Base-by-base conservation (phyloP, 208 protist species). In the Acanthamoeba lenticulata region DNA sequence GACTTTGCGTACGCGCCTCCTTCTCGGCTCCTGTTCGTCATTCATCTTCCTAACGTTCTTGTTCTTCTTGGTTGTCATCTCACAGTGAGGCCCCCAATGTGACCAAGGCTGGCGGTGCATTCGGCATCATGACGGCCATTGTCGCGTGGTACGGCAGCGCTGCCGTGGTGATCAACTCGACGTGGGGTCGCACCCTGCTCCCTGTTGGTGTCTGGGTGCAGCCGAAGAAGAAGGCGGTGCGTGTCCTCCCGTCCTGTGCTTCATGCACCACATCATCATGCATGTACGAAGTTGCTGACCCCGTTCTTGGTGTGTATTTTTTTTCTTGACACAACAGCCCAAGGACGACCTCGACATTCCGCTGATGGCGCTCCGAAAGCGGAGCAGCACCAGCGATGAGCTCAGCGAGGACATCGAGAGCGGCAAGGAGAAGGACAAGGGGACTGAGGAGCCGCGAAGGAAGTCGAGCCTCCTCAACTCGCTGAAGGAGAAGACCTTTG, bases 121-220 rank as follows among this genome's bases (percentile, higher is more conserved):
- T 90, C 17, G 83, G 83, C 11, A 90, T 90, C 49, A 29, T 40
- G 49, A 90, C 83, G 3, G 83, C 83, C 21, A 65, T 57, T 32
- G 65, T 90, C 57, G 83, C 83, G 13, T 90, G 83, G 83, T 90
- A 90, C 27, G 83, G 83, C 0, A 90, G 83, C 57, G 83, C 83
- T 4, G 83, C 83, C 6, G 40, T 45, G 15, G 49, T 90, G 21
- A 90, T 90, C 83, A 90, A 90, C 83, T 60, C 83, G 19, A 90
- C 83, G 42, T 90, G 83, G 83, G 57, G 57, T n/a, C 83, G 83
- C 27, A 90, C 83, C 24, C 2, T 90, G 40, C 57, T 90, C 7
- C 83, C 83, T 34, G 83, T 90, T 2, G 83, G 83, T 32, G 83
- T 90, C 6, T 90, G 29, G 34, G 83, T 90, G 15, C 83, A 90